phyloP scores from a whole-genome alignment of 176 grass and related monocot genomes.

The Pontederia paniculata region DNA sequence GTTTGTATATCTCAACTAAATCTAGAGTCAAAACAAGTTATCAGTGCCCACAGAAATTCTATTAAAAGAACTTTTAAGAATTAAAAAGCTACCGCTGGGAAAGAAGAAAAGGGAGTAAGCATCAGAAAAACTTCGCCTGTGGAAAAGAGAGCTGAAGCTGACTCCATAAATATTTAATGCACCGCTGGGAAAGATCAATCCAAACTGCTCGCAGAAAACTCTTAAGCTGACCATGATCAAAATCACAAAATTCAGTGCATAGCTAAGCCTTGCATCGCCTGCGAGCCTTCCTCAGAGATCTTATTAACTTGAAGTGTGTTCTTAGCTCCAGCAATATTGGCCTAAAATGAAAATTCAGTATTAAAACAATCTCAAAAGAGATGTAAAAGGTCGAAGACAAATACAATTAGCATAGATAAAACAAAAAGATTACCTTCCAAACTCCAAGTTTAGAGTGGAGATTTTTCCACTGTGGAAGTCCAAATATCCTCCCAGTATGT shows the following conservation, averaged over 20 bases:
- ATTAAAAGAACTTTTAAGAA: no score
- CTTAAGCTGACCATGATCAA: neutral
- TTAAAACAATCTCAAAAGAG: neutral
- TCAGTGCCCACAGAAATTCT: no score
- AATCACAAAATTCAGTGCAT: constrained; percentile 32
- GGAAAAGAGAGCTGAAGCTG: no score
- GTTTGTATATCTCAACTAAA: no score
- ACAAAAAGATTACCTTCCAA: constrained; percentile 56
- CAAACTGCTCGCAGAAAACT: neutral
- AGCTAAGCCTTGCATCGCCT: constrained; percentile 44
- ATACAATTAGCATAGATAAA: neutral
- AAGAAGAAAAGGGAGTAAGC: no score
- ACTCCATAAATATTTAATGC: neutral
- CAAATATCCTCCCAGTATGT: constrained; percentile 60
- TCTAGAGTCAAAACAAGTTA: no score
- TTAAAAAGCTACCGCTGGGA: no score
- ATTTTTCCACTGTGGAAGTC: constrained; percentile 66
- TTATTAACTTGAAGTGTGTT: constrained; percentile 86
- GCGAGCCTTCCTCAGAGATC: constrained; percentile 38
- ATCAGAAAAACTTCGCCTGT: no score
- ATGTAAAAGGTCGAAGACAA: neutral
- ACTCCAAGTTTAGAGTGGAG: constrained; percentile 64
- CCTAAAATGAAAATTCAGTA: constrained; percentile 25
- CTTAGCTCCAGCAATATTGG: constrained; percentile 67
- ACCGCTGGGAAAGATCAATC: neutral